These are phyloP conservation scores for Moringa oleifera DNA, from an alignment of 345 rosid genomes.

Conservation along the genomic window DNA sequence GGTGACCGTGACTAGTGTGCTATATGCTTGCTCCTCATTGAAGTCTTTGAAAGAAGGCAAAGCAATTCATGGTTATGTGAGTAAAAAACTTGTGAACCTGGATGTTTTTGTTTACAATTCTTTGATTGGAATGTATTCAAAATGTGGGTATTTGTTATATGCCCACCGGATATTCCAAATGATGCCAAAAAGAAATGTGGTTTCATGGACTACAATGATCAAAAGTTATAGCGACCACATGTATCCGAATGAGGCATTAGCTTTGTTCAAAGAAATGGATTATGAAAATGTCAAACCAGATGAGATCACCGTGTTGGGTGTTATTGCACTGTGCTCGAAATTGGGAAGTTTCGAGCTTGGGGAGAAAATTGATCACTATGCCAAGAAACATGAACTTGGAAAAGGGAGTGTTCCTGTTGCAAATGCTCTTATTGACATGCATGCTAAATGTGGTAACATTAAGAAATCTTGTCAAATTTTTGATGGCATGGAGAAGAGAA, in stretches of 20 bases:
- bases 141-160: conserved; percentile 15
- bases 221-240: conserved; percentile 20
- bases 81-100: conserved; percentile 3
- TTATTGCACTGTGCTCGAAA: conserved; percentile 34
- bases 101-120: conserved; percentile 29
- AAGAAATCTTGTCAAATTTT: conserved; percentile 30
- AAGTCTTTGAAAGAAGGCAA: conserved; percentile 23
- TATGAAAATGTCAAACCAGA: conserved; percentile 25
- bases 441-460: conserved; percentile 44
- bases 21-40: conserved; percentile 17
- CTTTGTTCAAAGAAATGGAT: conserved; percentile 32
- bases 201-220: conserved; percentile 38
- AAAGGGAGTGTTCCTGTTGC: conserved; percentile 25
- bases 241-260: conserved; percentile 29
- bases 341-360: conserved; percentile 31
- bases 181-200: conserved; percentile 25
- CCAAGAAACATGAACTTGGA: conserved; percentile 19
- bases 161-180: conserved; percentile 20
- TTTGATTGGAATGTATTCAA: conserved; percentile 28
- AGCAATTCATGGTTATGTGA: conserved; percentile 20
- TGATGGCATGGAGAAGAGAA: conserved; percentile 28
- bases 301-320: conserved; percentile 31
- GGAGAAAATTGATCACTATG: conserved; percentile 28
- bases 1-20: conserved; percentile 16
- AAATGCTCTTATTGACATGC: conserved; percentile 43